phyloP scores from a whole-genome alignment of 2,329 filamentous ascomycete species.

The Hymenoscyphus scutula region DNA sequence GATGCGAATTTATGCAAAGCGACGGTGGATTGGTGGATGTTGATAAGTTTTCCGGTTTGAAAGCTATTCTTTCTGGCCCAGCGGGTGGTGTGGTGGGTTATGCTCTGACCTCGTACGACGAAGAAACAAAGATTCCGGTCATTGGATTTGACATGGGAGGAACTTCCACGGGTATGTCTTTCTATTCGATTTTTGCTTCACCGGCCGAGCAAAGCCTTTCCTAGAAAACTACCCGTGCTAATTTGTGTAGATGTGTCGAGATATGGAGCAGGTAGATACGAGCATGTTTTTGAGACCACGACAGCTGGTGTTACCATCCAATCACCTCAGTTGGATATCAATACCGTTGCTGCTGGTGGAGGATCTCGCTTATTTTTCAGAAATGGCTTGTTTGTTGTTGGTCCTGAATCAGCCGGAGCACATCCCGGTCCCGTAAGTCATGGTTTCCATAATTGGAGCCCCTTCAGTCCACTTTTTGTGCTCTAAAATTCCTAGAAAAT shows the following conservation, averaged over 20 bases:
- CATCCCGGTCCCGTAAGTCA: conserved; percentile 68
- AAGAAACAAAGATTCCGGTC: conserved; percentile 54
- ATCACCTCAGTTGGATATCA: conserved; percentile 76
- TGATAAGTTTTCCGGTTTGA: conserved; percentile 58
- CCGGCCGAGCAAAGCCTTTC: background rate
- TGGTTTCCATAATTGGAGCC: no score
- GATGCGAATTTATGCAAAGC: conserved; percentile 69
- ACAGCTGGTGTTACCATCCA: conserved; percentile 78
- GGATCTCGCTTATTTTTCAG: conserved; percentile 59
- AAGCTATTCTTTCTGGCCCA: conserved; percentile 64
- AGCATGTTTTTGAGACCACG: conserved; percentile 74
- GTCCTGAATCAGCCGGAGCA: conserved; percentile 61
- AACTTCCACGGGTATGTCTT: conserved; percentile 53
- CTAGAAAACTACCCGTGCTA: background rate
- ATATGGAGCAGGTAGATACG: conserved; percentile 60
- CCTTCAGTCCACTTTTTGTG: no score
- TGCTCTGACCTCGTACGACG: conserved; percentile 63
- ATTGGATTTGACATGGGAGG: conserved; percentile 67
- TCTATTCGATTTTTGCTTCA: background rate
- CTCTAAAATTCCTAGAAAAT: no score
- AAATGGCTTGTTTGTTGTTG: conserved; percentile 70
- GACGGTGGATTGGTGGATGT: conserved; percentile 45
- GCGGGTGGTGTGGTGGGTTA: conserved; percentile 67
- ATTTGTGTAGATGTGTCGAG: conserved; percentile 52
- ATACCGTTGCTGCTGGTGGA: conserved; percentile 52